Evolutionary conservation across 192 early-diverging fungal species (phyloP), one percentile per base, ranked within the genome.

Genomic region (Lobosporangium transversale): DNA sequence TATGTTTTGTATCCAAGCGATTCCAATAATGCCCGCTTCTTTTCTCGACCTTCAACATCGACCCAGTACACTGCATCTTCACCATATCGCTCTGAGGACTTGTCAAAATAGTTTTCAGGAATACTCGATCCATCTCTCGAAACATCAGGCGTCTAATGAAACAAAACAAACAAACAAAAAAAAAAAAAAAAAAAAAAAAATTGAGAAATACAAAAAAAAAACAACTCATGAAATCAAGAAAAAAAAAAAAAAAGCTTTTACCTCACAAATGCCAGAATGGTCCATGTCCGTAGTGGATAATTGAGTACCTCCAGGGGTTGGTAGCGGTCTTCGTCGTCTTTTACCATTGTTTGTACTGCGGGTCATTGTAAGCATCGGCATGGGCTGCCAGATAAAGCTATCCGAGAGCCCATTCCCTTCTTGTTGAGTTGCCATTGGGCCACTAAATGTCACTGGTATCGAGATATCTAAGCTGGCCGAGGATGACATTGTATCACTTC

Each of bases 1-100:
- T 24, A 18, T 1, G 53, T 66, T 24, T 56, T 76, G 47, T 62
- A 76, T 32, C 73, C 73, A 2, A 76, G 36, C 9, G 42, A 43
- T 27, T 62, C 65, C 53, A 66, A 18, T 14, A 76, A 36, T 1
- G 59, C 58, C 30, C 58, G 23, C 44, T 76, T 76, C 47, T 43
- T 66, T n/a, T 76, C 58, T 6, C 73, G 42, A 1, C 64, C 64
- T 17, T 76, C 65, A 1, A 62, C 54, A 58, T 76, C 73, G 7
- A 67, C 64, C 73, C 73, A 76, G 12, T 62, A 62, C 15, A 76
- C 63, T 0, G 53, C 58, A 18, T 67, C 57, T 27, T 55, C 53
- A 26, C 59, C 61, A 24, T 56, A 67, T 15, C 43, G 60, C 21
- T 62, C 57, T 6, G 26, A 24, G 0, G 64, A 40, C 21, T 61